These are phyloP conservation scores for Sicyos baderoa DNA, from an alignment of 306 rosid genomes.

Conservation along the genomic window DNA sequence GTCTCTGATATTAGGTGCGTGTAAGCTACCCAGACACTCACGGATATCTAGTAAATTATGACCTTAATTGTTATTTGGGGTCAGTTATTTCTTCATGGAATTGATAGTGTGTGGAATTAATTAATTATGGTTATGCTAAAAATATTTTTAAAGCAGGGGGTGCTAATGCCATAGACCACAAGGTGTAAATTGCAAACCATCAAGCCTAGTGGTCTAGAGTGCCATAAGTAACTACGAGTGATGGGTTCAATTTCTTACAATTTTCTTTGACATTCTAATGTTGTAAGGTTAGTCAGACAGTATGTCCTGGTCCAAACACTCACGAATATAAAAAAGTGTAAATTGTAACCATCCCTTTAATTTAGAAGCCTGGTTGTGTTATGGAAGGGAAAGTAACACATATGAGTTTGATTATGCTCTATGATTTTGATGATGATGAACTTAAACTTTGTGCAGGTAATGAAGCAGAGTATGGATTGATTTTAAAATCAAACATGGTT, in stretches of 20 bases:
- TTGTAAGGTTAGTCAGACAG: too few species aligned
- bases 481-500: slow-evolving; percentile 28
- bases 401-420: not conserved
- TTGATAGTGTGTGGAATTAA: not conserved
- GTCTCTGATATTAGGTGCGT: slow-evolving; percentile 26
- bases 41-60: too few species aligned
- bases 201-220: too few species aligned
- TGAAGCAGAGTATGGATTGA: slow-evolving; percentile 24
- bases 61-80: not conserved
- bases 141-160: not conserved
- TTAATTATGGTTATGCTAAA: not conserved
- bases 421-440: not conserved
- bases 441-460: slow-evolving; percentile 27
- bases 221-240: too few species aligned
- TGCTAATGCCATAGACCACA: not conserved
- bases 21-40: too few species aligned
- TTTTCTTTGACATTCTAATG: too few species aligned
- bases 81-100: not conserved
- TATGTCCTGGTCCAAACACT: too few species aligned
- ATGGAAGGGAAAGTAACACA: not conserved
- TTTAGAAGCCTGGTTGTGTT: not conserved
- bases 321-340: not conserved
- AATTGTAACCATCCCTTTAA: not conserved
- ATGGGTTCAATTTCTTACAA: too few species aligned
- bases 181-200: not conserved